Evolutionary conservation across 805 yeast species (phyloP), one percentile per base, ranked within the genome.

Genomic region (Saccharomycopsis malanga): DNA sequence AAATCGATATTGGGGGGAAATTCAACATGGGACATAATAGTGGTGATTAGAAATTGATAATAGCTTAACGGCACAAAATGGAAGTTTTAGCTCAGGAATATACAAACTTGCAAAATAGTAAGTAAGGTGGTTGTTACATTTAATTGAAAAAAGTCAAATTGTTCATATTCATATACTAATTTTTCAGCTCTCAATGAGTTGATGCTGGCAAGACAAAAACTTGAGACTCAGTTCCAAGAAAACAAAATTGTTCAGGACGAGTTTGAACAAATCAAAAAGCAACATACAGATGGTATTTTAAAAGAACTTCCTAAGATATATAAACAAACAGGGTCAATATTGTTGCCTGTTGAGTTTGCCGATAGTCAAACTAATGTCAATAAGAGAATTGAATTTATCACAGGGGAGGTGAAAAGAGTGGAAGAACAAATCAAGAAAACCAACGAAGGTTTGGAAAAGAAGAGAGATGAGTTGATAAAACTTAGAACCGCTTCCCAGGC

Each of bases 191-290:
- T 49, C 34, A 45, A 46, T 22, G 83, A 77, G 44, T 68, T 79
- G 37, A 72, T 88, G 32, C 68, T 76, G 4, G 78, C 87, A 10
- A 79, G 98, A 58, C 95, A 91, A 55, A 77, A 81, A 59, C 73
- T 93, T 39, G 99, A 93, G 61, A 86, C 97, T 1, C 99, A 93
- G 66, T 77, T 71, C 57, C 98, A 93, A 64, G 99, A 93, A 63
- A 89, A 89, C 63, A 80, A 80, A 57, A 89, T 93, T 42, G 98
- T 93, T 14, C 72, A 80, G 54, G 81, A 76, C 48, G 98, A 93
- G 65, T 85, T 93, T 57, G 76, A 74, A 24, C 34, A 23, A 21
- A 39, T 49, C 7, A 51, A 50, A 30, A 30, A 46, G 27, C 34
- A 45, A 4, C 45, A 42, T 50, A 44, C 24, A 10, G 25, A 30